phyloP scores from a whole-genome alignment of 2,329 filamentous ascomycete species.

The Paecilomyces sp. region DNA sequence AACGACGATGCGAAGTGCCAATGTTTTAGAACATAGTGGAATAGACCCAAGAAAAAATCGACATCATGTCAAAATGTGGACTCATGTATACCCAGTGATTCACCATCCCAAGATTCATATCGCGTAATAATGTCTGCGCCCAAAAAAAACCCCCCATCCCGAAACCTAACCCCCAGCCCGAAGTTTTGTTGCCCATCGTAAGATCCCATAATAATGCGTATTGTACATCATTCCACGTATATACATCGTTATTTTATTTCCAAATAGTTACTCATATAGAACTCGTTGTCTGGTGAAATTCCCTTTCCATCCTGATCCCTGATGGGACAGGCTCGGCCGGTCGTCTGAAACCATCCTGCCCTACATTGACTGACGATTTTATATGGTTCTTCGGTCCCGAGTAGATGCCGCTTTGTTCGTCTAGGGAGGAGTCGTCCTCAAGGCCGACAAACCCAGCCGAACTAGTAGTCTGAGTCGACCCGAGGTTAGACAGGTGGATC shows the following conservation, averaged over 20 bases:
- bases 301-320: not conserved
- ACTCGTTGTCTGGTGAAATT: not conserved
- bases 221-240: not conserved
- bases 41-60: not conserved
- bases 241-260: not conserved
- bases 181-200: not conserved
- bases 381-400: not conserved
- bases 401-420: not conserved
- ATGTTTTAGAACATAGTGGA: not conserved
- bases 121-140: not conserved
- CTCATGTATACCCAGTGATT: not conserved
- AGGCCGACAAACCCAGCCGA: not conserved
- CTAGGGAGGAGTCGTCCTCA: not conserved
- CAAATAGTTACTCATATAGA: not conserved
- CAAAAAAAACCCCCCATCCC: not conserved
- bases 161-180: not conserved
- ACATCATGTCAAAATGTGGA: not conserved
- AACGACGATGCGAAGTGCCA: not conserved
- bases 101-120: not conserved
- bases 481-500: not conserved
- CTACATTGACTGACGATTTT: not conserved
- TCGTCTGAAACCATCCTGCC: not conserved
- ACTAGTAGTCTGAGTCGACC: not conserved
- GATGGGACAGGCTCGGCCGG: not conserved
- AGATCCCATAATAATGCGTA: not conserved